Evolutionary conservation across 345 rosid species (phyloP), one percentile per base, ranked within the genome.

Genomic region (Pelargonium nanum): DNA sequence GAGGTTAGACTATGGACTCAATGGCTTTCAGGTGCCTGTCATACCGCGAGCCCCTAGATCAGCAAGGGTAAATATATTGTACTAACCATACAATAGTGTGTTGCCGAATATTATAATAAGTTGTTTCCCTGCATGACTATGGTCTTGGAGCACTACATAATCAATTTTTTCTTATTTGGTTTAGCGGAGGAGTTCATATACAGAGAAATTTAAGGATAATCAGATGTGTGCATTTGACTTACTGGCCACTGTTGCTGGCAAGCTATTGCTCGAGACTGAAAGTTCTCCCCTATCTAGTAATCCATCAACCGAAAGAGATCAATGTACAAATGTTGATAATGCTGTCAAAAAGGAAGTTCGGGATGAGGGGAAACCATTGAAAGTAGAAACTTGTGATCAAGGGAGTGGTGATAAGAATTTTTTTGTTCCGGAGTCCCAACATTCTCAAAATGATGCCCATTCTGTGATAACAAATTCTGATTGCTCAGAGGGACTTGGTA

Each of bases 41-140:
- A 83, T 76, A n/a, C 99, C 99, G 55, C 86, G 95, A 69, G 97
- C 95, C 60, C 68, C 92, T 57, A 80, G 97, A 86, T 94, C 99
- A 48, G 82, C 85, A 55, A 79, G 96, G 81, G 99, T 93, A 84
- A 77, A 56, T 50, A 24, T 54, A 60, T 63, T 72, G 26, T 55
- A 26, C 0, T 22, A 3, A 57, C 22, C 6, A 17, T 40, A 10
- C 19, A 19, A 1, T 5, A 53, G 7, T 40, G 40, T 26, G 20
- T 28, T 21, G 4, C 22, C 44, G 23, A 63, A 63, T 34, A 7
- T 65, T 53, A 54, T 28, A n/a, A n/a, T n/a, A 45, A 40, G 40
- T 55, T 22, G 20, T 23, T 24, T 40, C 51, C 12, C 5, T 26
- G 22, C 19, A 44, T 5, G 28, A 23, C 26, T 16, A 22, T 24